Evolutionary conservation across 2,329 filamentous ascomycete genomes (phyloP).

Genomic region (Aaosphaeria arxii): DNA sequence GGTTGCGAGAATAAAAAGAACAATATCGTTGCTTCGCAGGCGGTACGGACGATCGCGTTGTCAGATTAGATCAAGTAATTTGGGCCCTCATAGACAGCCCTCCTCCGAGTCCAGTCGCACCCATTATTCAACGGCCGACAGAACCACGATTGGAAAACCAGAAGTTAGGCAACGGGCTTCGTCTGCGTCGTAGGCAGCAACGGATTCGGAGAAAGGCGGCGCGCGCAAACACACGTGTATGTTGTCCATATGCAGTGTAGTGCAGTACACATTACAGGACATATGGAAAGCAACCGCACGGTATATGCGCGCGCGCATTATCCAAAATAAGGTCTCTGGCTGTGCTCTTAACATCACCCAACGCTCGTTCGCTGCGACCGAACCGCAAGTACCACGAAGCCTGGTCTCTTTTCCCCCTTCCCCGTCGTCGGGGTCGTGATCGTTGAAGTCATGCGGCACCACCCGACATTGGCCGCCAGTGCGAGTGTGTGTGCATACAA

Average conservation of each 20-base stretch:
- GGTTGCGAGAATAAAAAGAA: neutral
- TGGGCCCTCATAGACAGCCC: slow-evolving; percentile 44
- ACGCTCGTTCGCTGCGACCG: slow-evolving; percentile 1
- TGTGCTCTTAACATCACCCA: slow-evolving; percentile 36
- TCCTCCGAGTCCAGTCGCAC: too few relatives aligned
- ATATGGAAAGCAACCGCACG: too few relatives aligned
- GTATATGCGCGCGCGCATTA: too few relatives aligned
- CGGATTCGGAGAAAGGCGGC: slow-evolving; percentile 5
- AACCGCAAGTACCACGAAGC: too few relatives aligned
- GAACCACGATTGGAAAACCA: slow-evolving; percentile 13
- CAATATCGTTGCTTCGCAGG: neutral
- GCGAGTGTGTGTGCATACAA: neutral
- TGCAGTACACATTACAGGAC: too few relatives aligned
- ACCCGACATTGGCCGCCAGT: too few relatives aligned
- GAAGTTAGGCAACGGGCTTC: slow-evolving; percentile 22
- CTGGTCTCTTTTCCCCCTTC: too few relatives aligned
- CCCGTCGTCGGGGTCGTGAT: too few relatives aligned
- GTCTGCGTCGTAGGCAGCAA: slow-evolving; percentile 9
- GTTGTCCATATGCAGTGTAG: too few relatives aligned
- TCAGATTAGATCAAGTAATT: slow-evolving; percentile 65
- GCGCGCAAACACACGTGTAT: slow-evolving; percentile 1
- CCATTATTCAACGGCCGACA: slow-evolving; percentile 3
- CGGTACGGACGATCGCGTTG: slow-evolving; percentile 13
- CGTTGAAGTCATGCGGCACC: too few relatives aligned
- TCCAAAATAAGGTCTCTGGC: slow-evolving; percentile 17